Base-by-base conservation (phyloP, 768 basidiomycete species). In the Boletus fagicola region DNA sequence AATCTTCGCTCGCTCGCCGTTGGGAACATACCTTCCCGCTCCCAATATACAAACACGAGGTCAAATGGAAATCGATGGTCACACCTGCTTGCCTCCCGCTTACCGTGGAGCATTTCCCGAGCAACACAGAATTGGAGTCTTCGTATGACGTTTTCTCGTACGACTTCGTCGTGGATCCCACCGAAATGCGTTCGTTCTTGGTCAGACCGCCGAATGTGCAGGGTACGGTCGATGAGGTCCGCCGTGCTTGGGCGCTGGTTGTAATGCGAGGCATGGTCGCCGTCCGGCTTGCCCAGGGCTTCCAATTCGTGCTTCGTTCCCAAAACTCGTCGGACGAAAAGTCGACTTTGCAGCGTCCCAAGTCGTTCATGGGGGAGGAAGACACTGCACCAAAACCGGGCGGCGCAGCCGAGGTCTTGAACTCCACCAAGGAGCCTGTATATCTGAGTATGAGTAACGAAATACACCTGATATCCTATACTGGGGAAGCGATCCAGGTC, bases 361-460 rank as follows among this genome's bases (percentile, higher is more conserved):
- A 85, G 63, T 83, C 85, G 26, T 84, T 87, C 62, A 65, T 81
- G 56, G 74, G 76, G 0, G 86, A 87, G 39, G 86, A 78, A 42
- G 74, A 84, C 20, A 63, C 76, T 42, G 75, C 71, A 4, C 81
- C 83, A 2, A 82, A 80, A 63, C 85, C 85, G 3, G 66, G 69
- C 39, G 88, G 90, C 4, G 84, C 87, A 1, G 82, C 88, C 3
- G 85, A 87, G 45, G 81, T 88, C 50, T 75, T 87, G 63, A 76
- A 74, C 48, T 79, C 80, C 0, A 81, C 86, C 40, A 72, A 72
- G 39, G 84, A 88, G 50, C 87, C 94, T 1, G 87, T 97, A 8
- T 98, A 90, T 75, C 79, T 98, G 53, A 92, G 92, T 63, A 94
- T 95, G 84, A 88, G 88, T 68, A 96, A 98, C 68, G 92, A 96